phyloP scores from a whole-genome alignment of 2,329 filamentous ascomycete genomes.

The Paramyrothecium sp. region DNA sequence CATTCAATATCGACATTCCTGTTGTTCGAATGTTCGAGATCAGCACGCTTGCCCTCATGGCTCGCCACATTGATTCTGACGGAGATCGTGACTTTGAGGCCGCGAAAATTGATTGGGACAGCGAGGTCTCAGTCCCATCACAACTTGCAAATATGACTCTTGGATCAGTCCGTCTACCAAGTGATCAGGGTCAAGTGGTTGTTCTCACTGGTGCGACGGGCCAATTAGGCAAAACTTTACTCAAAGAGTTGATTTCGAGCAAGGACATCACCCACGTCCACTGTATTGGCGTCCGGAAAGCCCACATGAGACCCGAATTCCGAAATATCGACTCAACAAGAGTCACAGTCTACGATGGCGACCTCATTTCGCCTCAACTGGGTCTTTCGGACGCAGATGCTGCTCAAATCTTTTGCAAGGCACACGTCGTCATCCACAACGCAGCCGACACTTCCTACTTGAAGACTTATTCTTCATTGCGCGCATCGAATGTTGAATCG shows the following conservation, averaged over 20 bases:
- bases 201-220: conserved; percentile 16
- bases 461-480: conserved; percentile 27
- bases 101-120: conserved; percentile 6
- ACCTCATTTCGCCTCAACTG: conserved; percentile 30
- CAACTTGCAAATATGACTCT: background rate
- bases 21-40: conserved; percentile 35
- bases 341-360: conserved; percentile 31
- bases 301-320: background rate
- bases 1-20: conserved; percentile 25
- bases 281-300: conserved; percentile 40
- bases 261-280: conserved; percentile 34
- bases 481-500: conserved; percentile 23
- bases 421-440: conserved; percentile 50
- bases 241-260: conserved; percentile 31
- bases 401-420: conserved; percentile 21
- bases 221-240: conserved; percentile 21
- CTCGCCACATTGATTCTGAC: conserved; percentile 20
- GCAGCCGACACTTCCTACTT: conserved; percentile 33
- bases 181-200: background rate
- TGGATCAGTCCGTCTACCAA: background rate
- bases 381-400: conserved; percentile 33
- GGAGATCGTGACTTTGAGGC: background rate
- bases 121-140: conserved; percentile 2
- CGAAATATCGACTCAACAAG: conserved; percentile 16
- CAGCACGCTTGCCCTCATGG: conserved; percentile 38